Conservation (phyloP, 208 protist species). For the Porcisia hertigi region DNA sequence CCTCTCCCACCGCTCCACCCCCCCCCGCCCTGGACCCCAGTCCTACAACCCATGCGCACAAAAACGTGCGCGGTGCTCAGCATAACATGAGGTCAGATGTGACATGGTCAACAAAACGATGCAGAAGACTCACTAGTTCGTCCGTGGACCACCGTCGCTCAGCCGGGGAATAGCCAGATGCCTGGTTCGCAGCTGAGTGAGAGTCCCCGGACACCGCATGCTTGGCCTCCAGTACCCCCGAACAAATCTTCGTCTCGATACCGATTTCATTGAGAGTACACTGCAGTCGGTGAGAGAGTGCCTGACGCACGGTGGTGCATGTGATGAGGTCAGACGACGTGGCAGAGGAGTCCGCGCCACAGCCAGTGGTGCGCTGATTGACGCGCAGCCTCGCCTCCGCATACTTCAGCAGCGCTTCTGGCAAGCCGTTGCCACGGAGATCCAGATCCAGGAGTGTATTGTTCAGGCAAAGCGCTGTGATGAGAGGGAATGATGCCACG, state of each 20-base stretch:
- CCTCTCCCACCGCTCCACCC: background rate
- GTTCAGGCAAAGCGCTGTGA: constrained; percentile 63
- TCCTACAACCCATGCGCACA: background rate
- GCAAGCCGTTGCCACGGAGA: constrained; percentile 45
- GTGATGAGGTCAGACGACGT: background rate
- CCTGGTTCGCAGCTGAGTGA: background rate
- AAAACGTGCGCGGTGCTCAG: background rate
- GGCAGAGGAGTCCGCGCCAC: no score
- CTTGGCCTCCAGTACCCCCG: background rate
- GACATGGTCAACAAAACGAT: background rate
- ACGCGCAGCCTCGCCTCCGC: constrained; percentile 61
- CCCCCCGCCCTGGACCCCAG: no score
- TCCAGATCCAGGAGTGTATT: constrained; percentile 45
- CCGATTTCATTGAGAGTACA: background rate
- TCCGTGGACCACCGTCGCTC: constrained; percentile 8
- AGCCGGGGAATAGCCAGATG: background rate
- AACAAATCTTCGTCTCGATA: background rate
- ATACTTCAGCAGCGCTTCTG: constrained; percentile 38
- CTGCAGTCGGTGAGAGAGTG: background rate
- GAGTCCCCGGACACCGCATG: background rate
- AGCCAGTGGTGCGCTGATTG: constrained; percentile 30
- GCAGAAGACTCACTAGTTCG: constrained; percentile 1
- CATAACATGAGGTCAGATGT: background rate
- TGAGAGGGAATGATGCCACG: constrained; percentile 39
- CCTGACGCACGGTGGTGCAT: background rate